Conservation (phyloP, 306 rosid genomes). For the Pyrus betulifolia region DNA sequence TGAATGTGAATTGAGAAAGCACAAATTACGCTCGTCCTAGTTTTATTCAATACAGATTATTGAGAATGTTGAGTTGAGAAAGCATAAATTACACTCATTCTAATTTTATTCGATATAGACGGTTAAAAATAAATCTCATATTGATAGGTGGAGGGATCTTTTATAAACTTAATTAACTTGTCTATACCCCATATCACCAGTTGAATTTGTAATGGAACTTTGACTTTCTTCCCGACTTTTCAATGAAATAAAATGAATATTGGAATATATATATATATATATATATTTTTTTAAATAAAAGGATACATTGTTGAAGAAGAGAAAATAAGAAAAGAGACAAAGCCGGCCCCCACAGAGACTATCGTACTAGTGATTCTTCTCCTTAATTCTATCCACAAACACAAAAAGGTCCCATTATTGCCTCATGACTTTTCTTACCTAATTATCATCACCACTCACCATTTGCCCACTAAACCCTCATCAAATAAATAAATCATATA, state of each 20-base stretch:
- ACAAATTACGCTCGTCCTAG: background rate
- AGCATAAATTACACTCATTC: background rate
- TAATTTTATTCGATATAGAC: background rate
- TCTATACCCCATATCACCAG: too few species aligned
- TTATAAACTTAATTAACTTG: too few species aligned
- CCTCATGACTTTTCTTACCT: background rate
- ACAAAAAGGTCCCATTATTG: background rate
- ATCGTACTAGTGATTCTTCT: background rate
- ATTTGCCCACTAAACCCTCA: background rate
- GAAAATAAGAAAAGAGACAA: background rate
- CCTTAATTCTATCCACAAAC: background rate
- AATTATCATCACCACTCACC: background rate
- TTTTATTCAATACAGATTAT: background rate
- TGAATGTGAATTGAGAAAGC: background rate
- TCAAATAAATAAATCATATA: background rate
- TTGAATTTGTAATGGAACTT: too few species aligned
- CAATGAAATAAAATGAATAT: background rate
- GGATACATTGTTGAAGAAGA: background rate
- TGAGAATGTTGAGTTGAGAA: background rate
- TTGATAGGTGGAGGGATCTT: too few species aligned
- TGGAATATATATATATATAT: too few species aligned
- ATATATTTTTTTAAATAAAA: background rate
- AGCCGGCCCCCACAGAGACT: background rate
- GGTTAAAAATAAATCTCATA: too few species aligned
- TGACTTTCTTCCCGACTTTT: background rate